Evolutionary conservation across 495 filamentous ascomycete species (phyloP), one percentile per base, ranked within the genome.

Genomic region (Penicillium soppii): DNA sequence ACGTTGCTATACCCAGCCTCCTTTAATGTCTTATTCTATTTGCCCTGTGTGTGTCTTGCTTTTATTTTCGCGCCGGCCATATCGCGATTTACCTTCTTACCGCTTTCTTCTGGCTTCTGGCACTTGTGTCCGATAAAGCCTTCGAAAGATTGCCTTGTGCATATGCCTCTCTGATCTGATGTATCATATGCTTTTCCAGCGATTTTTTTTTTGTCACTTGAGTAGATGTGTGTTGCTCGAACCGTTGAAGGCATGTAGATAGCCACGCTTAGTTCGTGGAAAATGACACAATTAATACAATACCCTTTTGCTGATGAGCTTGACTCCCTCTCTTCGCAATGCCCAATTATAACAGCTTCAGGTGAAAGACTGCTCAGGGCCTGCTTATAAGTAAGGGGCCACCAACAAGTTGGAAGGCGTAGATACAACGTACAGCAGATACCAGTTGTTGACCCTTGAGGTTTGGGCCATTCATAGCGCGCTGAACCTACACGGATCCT

Each of bases 11-110:
- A 64, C 61, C 60, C 60, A 62, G 58, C 63, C 61, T 57, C 57
- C 57, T 54, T 62, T 70, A 69, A 69, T 69, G 67, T 65, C 47
- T 66, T 60, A 52, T 45, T 44, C 40, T 55, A 25, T 40, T 63
- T 56, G 40, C 52, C 52, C 55, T 58, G 50, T 43, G 54, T 50
- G 30, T 46, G n/a, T 49, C 27, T 16, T 52, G 21, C 51, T 38
- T 40, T 49, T 56, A 9, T 33, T 36, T 15, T 52, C 53, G 56
- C 58, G 47, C 58, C 51, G 52, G 58, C 33, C 41, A 21, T 47
- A 30, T 42, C 52, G 58, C 47, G 55, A 55, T 47, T 47, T 43
- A 12, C 47, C 32, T 27, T 47, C 29, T 8, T 30, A 8, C 26
- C 27, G 9, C 25, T 26, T 22, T 29, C 7, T 32, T 12, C 22